Evolutionary conservation across 345 rosid genomes (phyloP).

Genomic region (Gossypium rotundifolium): DNA sequence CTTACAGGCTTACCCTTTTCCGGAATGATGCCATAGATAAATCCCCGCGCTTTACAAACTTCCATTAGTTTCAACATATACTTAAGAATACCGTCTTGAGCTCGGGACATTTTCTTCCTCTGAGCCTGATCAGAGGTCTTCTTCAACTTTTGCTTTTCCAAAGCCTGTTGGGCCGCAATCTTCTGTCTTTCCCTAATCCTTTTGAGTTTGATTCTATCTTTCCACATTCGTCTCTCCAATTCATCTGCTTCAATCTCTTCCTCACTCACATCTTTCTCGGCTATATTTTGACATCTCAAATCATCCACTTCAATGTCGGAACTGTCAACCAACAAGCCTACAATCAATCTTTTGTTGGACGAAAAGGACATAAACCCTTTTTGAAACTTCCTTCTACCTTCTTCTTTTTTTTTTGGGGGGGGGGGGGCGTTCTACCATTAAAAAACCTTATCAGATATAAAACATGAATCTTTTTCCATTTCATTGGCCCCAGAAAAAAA

Average conservation of each 20-base stretch:
- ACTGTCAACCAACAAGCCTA: constrained; percentile 28
- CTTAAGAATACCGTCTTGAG: constrained; percentile 97
- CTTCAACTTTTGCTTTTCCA: constrained; percentile 66
- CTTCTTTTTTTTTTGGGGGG: no score
- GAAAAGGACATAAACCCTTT: not conserved
- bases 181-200: constrained; percentile 81
- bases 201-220: constrained; percentile 75
- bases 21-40: constrained; percentile 93
- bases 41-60: constrained; percentile 93
- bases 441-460: not conserved
- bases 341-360: not conserved
- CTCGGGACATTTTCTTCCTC: constrained; percentile 99
- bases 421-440: not conserved
- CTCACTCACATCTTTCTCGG: constrained; percentile 90
- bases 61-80: constrained; percentile 99
- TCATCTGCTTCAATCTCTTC: constrained; percentile 92
- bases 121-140: constrained; percentile 83
- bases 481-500: no score
- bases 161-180: constrained; percentile 60
- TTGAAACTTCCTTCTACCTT: not conserved
- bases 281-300: constrained; percentile 63
- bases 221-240: constrained; percentile 94
- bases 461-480: no score
- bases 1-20: constrained; percentile 96
- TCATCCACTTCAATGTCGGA: constrained; percentile 75